Base-by-base conservation (phyloP, 2,329 filamentous ascomycete species). In the Apiospora saccharicola region DNA sequence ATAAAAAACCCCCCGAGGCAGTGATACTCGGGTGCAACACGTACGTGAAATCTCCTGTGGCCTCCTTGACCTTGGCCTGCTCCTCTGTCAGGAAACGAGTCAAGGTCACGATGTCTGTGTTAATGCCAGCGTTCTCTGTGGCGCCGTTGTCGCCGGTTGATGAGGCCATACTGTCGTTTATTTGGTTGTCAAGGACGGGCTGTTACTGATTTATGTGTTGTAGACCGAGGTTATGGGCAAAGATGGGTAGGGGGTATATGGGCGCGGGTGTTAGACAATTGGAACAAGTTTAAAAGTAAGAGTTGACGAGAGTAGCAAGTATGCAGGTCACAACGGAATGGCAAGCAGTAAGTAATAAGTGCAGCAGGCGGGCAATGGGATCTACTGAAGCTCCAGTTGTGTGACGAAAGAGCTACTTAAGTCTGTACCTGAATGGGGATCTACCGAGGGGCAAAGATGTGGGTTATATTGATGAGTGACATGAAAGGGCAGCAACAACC, bases 11-110 rank as follows among this genome's bases (percentile, higher is more conserved):
- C 19, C n/a, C 10, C 26, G 4, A 37, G 30, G 57, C 1, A 64
- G n/a, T 26, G 43, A 43, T 37, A 30, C 44, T 71, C 57, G 67
- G 72, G 61, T 24, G 47, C 71, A 61, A 30, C 24, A 85, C 93
- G 74, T 89, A 98, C 94, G 96, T 99, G 86, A 99, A 99, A 86
- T 99, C 96, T 86, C 96, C 96, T 19, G 95, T 98, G 71, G 96
- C 96, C 83, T 98, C 95, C 81, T 93, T 92, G 86, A 97, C 91
- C 85, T 98, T 98, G 74, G 88, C 85, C 84, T 99, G 96, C 86
- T 98, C 95, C 86, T 99, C 96, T 43, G 95, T 98, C 79, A 99
- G 89, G 88, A 96, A 98, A 74, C 96, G 90, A 57, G 96, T 98
- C 78, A 99, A 91, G 71, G 96, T 98, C 81, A 98, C 89, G 81